Evolutionary conservation across 2,329 filamentous ascomycete genomes (phyloP), one percentile per base, ranked within the genome.

Genomic region (Aspergillus caelatus): DNA sequence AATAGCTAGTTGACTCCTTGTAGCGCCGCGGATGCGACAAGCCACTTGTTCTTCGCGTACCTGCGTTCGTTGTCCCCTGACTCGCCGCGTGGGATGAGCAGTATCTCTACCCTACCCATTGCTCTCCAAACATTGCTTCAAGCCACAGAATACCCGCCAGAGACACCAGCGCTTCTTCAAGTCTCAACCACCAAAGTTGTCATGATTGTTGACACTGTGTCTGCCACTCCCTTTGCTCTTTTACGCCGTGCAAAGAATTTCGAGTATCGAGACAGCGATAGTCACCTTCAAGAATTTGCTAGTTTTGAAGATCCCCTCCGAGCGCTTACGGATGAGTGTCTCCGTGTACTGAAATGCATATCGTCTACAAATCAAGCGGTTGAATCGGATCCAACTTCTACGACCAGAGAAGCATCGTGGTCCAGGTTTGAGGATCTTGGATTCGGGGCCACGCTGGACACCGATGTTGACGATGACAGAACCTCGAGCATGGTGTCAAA

Each of bases 41-140:
- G 94, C 73, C 95, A 99, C 81, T 83, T 99, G 60, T 99, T 99
- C 84, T 99, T 99, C 75, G 95, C 95, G 61, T 99, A 98, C 76
- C 87, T 99, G 55, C 88, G 95, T 71, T 97, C 94, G 0, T 82
- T 97, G 54, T 89, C 93, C 1, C 94, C 95, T n/a, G 90, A 94
- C 66, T 86, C 84, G 16, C 75, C 85, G 39, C 85, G 89, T 66
- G 86, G 88, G 34, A 82, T 90, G 58, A 91, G 88, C 67, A 91
- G 91, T 54, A 96, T 98, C 65, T 91, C 94, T 0, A 86, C 90
- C 67, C 86, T 99, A 19, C 95, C 95, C 10, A 90, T 94, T 75
- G 97, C 95, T 14, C 85, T 99, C 21, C 93, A 97, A 79, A 91
- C 94, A 69, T 84, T 99, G 14, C 85, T 98, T 41, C 89, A 94